Conservation (phyloP, 257 asterid genomes). For the Solanum chaucha region DNA sequence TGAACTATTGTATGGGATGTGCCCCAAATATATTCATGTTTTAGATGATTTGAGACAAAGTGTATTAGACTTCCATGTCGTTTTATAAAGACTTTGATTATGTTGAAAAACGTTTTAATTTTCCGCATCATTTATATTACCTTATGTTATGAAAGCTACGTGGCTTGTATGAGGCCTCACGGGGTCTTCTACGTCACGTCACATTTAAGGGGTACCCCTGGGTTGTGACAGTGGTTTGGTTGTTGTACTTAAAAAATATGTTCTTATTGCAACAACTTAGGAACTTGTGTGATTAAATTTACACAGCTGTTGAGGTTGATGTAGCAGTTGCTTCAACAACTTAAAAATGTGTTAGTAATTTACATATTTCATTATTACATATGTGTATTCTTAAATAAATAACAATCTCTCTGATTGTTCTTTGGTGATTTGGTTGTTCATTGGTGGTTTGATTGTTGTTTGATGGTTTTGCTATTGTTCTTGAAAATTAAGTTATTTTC, state of each 20-base stretch:
- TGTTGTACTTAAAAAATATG: not conserved
- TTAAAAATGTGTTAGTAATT: not conserved
- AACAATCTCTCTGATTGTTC: not conserved
- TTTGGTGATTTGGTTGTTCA: not conserved
- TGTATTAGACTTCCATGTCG: no score
- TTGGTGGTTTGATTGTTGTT: not conserved
- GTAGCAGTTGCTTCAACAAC: not conserved
- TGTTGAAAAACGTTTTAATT: no score
- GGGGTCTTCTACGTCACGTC: no score
- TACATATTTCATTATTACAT: no score
- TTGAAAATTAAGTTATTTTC: not conserved
- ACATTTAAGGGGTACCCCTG: no score
- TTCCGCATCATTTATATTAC: no score
- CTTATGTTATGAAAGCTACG: no score
- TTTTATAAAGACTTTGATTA: no score
- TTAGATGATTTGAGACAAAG: no score
- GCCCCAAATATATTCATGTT: no score
- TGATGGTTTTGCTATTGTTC: not conserved
- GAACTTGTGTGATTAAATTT: not conserved
- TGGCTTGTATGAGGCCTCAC: no score
- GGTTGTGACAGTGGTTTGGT: not conserved
- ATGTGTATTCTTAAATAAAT: not conserved
- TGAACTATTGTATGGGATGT: no score
- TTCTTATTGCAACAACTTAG: not conserved
- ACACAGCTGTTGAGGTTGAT: not conserved